phyloP scores from a whole-genome alignment of 129 eudicot species.

The Helichrysum umbraculigerum region DNA sequence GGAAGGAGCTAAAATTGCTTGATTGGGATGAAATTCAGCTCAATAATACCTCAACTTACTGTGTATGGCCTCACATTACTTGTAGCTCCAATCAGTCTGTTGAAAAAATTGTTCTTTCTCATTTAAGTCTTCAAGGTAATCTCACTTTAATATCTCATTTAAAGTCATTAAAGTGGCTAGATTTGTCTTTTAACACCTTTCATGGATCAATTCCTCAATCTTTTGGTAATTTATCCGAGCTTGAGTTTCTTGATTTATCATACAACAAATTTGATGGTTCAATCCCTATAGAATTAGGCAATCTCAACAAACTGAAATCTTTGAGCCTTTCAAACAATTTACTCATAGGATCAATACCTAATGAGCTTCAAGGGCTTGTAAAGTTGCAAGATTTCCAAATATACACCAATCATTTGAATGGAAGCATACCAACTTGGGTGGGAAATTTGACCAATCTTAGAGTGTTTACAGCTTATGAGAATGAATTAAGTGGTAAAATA shows the following conservation, averaged over 20 bases:
- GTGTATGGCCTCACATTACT: conserved; percentile 77
- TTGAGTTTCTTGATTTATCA: conserved; percentile 97
- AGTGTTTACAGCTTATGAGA: conserved; percentile 91
- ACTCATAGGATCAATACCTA: conserved; percentile 72
- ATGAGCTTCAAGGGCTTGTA: conserved; percentile 63
- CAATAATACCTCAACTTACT: conserved; percentile 62
- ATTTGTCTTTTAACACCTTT: conserved; percentile 78
- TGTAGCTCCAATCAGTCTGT: conserved; percentile 64
- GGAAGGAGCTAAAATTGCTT: conserved; percentile 59
- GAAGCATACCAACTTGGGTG: conserved; percentile 79
- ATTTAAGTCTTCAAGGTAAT: conserved; percentile 81
- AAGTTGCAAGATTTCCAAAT: conserved; percentile 76
- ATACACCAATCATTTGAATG: conserved; percentile 62
- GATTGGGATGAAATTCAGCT: conserved; percentile 51
- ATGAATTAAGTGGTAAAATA: conserved; percentile 64
- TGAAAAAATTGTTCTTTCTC: conserved; percentile 85
- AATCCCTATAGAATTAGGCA: conserved; percentile 66
- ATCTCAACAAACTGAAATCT: conserved; percentile 60
- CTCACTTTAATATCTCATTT: conserved; percentile 71
- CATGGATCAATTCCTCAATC: conserved; percentile 71
- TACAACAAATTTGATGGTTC: conserved; percentile 68
- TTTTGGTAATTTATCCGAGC: conserved; percentile 69
- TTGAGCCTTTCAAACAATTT: conserved; percentile 76
- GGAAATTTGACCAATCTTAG: conserved; percentile 78
- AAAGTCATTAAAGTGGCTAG: conserved; percentile 77